Conservation (phyloP, 169 alveolate genomes). For the Miamiensis avidus region DNA sequence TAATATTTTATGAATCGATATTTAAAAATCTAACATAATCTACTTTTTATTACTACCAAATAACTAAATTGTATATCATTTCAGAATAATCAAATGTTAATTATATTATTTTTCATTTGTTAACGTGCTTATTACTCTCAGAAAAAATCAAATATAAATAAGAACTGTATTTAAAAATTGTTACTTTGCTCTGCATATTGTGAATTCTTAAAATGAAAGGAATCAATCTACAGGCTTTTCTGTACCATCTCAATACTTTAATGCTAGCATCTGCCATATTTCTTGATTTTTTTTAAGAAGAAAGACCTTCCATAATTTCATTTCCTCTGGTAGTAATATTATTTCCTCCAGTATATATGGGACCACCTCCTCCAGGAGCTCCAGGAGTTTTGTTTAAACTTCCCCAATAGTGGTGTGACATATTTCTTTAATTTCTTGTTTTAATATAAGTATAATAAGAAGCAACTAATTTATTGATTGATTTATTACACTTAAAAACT, state of each 20-base stretch:
- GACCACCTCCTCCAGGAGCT: background rate
- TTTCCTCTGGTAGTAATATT: constrained; percentile 41
- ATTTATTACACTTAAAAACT: too few species aligned
- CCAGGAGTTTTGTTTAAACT: background rate
- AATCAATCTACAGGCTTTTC: constrained; percentile 43
- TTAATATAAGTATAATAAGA: background rate
- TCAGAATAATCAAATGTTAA: too few species aligned
- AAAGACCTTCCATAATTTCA: constrained; percentile 29
- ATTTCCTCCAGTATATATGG: constrained; percentile 28
- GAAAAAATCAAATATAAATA: too few species aligned
- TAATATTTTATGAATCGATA: too few species aligned
- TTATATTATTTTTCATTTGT: too few species aligned
- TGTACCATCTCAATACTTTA: constrained; percentile 35
- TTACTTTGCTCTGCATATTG: constrained; percentile 23
- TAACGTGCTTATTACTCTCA: too few species aligned
- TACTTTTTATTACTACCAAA: too few species aligned
- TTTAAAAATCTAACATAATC: too few species aligned
- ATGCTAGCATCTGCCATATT: constrained; percentile 31
- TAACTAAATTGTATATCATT: too few species aligned
- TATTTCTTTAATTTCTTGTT: constrained; percentile 12
- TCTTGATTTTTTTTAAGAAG: constrained; percentile 28
- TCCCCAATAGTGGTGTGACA: constrained; percentile 21
- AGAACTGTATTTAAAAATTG: background rate
- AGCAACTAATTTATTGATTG: background rate
- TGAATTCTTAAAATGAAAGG: constrained; percentile 48